phyloP scores from a whole-genome alignment of 1,284 basidiomycete genomes.

The Lentinus polychrous region DNA sequence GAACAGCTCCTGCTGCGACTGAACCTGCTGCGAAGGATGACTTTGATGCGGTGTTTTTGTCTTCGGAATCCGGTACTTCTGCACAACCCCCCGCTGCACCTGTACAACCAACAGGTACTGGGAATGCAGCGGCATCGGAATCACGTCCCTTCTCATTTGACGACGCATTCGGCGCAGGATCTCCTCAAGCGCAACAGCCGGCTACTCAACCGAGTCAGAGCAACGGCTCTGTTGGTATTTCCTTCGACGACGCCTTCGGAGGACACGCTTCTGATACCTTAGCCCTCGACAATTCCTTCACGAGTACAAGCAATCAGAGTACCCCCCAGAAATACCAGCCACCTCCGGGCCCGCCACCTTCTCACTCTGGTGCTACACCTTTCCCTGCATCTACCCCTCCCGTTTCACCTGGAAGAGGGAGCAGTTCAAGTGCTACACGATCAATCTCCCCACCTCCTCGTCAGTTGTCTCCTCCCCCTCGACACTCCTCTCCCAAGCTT shows the following conservation, averaged over 20 bases:
- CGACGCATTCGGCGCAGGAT: constrained; percentile 33
- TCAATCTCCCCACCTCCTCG: constrained; percentile 39
- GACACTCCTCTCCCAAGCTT: constrained; percentile 48
- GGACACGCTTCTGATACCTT: constrained; percentile 38
- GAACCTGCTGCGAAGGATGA: constrained; percentile 6
- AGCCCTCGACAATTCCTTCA: constrained; percentile 32
- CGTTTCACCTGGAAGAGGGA: constrained; percentile 25
- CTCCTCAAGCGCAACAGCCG: constrained; percentile 8
- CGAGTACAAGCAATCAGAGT: constrained; percentile 13
- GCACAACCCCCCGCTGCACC: constrained; percentile 13
- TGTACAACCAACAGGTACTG: constrained; percentile 9
- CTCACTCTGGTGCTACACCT: constrained; percentile 16
- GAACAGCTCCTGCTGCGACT: constrained; percentile 23
- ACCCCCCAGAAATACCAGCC: constrained; percentile 15
- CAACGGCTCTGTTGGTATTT: constrained; percentile 25
- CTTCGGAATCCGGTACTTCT: constrained; percentile 2
- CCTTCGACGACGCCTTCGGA: constrained; percentile 58
- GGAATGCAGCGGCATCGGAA: constrained; percentile 8
- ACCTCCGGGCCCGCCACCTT: constrained; percentile 28
- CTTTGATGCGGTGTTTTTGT: constrained; percentile 13
- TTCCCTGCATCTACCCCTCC: constrained; percentile 30
- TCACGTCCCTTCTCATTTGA: constrained; percentile 38
- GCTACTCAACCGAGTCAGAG: constrained; percentile 9
- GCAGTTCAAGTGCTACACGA: constrained; percentile 20
- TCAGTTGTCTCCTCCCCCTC: constrained; percentile 44